Percentiles rank a stretch among this genome's conserved stretches.
These are phyloP conservation scores for Vaccinium macrocarpon DNA, from an alignment of 148 eudicot genomes.

Conservation along the genomic window DNA sequence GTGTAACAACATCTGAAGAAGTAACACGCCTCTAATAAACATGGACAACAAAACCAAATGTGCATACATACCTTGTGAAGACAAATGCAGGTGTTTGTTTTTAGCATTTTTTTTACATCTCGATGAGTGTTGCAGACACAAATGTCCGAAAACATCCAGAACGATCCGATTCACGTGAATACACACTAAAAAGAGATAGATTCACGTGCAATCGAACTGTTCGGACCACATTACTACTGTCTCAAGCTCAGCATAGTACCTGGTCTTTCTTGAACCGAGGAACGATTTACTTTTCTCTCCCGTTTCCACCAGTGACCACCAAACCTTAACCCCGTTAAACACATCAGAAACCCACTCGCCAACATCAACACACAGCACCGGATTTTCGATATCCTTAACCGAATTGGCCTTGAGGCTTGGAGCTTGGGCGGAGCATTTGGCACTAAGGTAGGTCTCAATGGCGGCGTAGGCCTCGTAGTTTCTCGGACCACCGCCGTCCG, in stretches of 20 bases:
- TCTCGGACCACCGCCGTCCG: slow-evolving; percentile 20
- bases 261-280: neutral
- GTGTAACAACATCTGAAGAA: too few relatives aligned
- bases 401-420: slow-evolving; percentile 39
- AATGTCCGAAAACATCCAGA: too few relatives aligned
- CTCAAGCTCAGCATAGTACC: neutral
- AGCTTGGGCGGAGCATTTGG: slow-evolving; percentile 29
- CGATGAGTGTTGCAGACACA: too few relatives aligned
- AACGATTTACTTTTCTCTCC: slow-evolving; percentile 4
- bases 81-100: too few relatives aligned
- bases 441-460: slow-evolving; percentile 39
- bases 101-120: too few relatives aligned
- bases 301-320: slow-evolving; percentile 37
- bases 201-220: too few relatives aligned
- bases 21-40: too few relatives aligned
- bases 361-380: slow-evolving; percentile 40
- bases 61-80: too few relatives aligned
- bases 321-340: slow-evolving; percentile 34
- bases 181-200: too few relatives aligned
- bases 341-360: slow-evolving; percentile 45
- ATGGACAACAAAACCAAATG: too few relatives aligned
- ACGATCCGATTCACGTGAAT: too few relatives aligned
- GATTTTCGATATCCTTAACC: slow-evolving; percentile 19
- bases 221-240: too few relatives aligned
- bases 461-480: slow-evolving; percentile 34